Percentiles rank a stretch among this genome's conserved stretches.
Conservation (phyloP, 106 monocot species). For the Agapanthus africanus region DNA sequence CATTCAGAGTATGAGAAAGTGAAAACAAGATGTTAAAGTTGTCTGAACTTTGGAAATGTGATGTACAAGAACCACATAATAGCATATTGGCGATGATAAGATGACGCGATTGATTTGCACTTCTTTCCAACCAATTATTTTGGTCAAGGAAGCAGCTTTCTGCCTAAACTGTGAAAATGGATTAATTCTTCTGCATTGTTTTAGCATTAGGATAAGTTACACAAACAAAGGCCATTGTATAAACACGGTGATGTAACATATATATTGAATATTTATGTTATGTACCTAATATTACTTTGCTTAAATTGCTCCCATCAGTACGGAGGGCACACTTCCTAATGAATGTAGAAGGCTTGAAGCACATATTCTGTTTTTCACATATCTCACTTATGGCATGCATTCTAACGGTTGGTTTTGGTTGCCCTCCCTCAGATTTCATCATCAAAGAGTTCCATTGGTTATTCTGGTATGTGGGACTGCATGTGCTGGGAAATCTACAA, state of each 20-base stretch:
- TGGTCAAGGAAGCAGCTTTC: no score
- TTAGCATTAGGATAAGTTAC: background rate
- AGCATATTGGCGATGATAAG: background rate
- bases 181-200: background rate
- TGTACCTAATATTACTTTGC: background rate
- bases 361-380: no score
- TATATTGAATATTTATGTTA: background rate
- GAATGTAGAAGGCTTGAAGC: background rate
- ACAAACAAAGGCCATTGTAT: background rate
- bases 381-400: background rate
- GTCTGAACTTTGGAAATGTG: background rate
- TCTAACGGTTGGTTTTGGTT: background rate
- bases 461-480: constrained; percentile 99
- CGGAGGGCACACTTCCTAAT: background rate
- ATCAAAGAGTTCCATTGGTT: constrained; percentile 94
- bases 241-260: background rate
- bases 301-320: background rate
- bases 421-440: constrained; percentile 67
- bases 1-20: no score
- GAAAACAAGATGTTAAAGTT: no score
- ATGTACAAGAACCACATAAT: background rate
- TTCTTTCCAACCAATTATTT: no score
- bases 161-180: background rate
- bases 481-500: constrained; percentile 96
- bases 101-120: background rate